These are phyloP conservation scores for Vickermania ingenoplastis DNA, from an alignment of 208 protist species.

Conservation along the genomic window DNA sequence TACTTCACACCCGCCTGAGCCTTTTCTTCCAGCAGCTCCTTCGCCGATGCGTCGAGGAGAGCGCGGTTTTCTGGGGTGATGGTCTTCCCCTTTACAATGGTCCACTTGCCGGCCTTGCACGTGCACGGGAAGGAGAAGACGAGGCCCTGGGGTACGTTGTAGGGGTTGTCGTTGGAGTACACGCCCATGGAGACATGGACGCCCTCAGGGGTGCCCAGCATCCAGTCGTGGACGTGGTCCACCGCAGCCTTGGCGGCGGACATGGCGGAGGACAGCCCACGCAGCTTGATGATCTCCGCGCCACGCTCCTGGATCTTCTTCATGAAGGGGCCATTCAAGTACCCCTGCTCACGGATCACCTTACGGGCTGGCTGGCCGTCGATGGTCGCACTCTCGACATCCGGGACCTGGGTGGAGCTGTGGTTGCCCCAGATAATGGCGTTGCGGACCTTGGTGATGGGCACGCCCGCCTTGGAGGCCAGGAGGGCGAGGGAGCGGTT, in stretches of 20 bases:
- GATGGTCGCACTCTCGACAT: constrained; percentile 74
- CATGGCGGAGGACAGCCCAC: constrained; percentile 85
- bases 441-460: constrained; percentile 74
- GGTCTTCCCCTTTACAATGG: constrained; percentile 59
- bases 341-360: constrained; percentile 23
- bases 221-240: constrained; percentile 70
- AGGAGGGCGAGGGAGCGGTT: constrained; percentile 90
- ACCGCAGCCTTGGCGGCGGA: constrained; percentile 83
- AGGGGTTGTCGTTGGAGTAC: constrained; percentile 80
- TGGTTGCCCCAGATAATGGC: constrained; percentile 97
- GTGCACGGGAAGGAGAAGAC: constrained; percentile 94
- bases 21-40: constrained; percentile 50
- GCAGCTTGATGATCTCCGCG: constrained; percentile 83
- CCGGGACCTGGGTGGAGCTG: constrained; percentile 88
- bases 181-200: constrained; percentile 91
- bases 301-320: constrained; percentile 87
- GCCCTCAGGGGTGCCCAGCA: constrained; percentile 45
- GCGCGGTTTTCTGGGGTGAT: constrained; percentile 17
- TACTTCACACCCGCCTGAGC: constrained; percentile 9
- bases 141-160: constrained; percentile 83
- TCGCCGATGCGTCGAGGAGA: constrained; percentile 20
- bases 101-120: constrained; percentile 73
- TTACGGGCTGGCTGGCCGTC: constrained; percentile 11
- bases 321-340: constrained; percentile 57
- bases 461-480: constrained; percentile 49